Evolutionary conservation across 2,329 filamentous ascomycete species (phyloP), one percentile per base, ranked within the genome.

Genomic region (Pyrenophora teres): DNA sequence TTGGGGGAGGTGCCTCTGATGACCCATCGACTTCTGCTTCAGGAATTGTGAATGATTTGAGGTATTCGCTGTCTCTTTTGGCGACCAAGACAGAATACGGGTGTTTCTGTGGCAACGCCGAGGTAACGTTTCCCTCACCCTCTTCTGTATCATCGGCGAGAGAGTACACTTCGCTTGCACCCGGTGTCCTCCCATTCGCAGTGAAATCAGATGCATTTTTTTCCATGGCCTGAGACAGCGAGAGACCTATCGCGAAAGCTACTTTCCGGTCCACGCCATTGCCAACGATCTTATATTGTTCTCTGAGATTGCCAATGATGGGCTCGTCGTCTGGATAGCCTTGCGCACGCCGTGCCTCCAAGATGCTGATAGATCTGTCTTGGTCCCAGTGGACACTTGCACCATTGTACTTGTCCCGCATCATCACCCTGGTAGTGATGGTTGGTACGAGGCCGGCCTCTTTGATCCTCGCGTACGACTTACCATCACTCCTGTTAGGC

Each of bases 231-330:
- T 52, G 27, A 6, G 59, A 51, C 10, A 92, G 74, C 8, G 80
- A 76, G 4, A 89, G 64, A 0, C 90, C 90, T 1, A 92, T 68
- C 0, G 84, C 83, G 15, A 91, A 71, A 0, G 88, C 83, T 1
- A 90, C 82, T 19, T 84, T 82, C 7, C 89, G 77, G 2, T 89
- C 83, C 0, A 95, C 90, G 23, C 86, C 89, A 69, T 95, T 95
- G 0, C 90, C 90, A 0, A 92, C 78, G 16, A 90, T 83, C 47
- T 80, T 82, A 75, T 83, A 86, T 64, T 90, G 86, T 1, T 85
- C 75, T 0, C 32, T 8, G 0, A 80, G 69, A 0, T 46, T 63
- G 0, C 89, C 89, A 1, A 92, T 70, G 0, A 95, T 69, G 0
- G 92, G 80, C 50, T 93, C 90, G 5, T 85, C 58, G 48, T 93